phyloP scores from a whole-genome alignment of 768 basidiomycete species.

The Galerina marginata region DNA sequence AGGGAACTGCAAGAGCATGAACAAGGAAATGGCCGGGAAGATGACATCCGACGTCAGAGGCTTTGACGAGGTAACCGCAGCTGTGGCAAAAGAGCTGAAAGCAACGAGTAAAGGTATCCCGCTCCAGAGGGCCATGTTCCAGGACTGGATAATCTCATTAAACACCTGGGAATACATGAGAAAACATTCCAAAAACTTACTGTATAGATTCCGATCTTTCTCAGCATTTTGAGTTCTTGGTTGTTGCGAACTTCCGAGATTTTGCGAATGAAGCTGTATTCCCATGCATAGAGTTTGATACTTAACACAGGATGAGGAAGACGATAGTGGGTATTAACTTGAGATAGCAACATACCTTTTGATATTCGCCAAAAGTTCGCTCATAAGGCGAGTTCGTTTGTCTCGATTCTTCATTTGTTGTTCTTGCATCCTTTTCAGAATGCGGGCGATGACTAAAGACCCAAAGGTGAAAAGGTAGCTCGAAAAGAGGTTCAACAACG shows the following conservation, averaged over 20 bases:
- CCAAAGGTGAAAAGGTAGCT: not conserved
- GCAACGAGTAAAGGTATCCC: constrained; percentile 79
- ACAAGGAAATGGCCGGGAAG: constrained; percentile 94
- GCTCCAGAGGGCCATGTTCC: constrained; percentile 67
- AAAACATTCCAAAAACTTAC: constrained; percentile 40
- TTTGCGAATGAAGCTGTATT: constrained; percentile 83
- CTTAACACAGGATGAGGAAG: constrained; percentile 38
- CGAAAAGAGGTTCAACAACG: not conserved
- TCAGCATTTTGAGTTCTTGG: constrained; percentile 80
- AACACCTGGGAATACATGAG: not conserved
- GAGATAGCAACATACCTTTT: constrained; percentile 55
- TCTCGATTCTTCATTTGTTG: constrained; percentile 95
- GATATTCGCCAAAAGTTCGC: constrained; percentile 91
- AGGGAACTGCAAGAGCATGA: constrained; percentile 88
- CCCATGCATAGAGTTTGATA: constrained; percentile 95
- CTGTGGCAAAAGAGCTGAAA: constrained; percentile 82
- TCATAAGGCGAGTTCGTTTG: constrained; percentile 85
- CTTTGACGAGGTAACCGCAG: constrained; percentile 60
- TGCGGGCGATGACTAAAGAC: constrained; percentile 60
- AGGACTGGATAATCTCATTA: constrained; percentile 41
- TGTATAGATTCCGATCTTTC: constrained; percentile 79
- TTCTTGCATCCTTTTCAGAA: constrained; percentile 78
- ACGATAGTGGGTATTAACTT: not conserved
- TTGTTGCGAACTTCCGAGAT: constrained; percentile 84
- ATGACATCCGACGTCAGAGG: constrained; percentile 91